Evolutionary conservation across 2,329 filamentous ascomycete species (phyloP).

Genomic region (Trichoderma sp.): DNA sequence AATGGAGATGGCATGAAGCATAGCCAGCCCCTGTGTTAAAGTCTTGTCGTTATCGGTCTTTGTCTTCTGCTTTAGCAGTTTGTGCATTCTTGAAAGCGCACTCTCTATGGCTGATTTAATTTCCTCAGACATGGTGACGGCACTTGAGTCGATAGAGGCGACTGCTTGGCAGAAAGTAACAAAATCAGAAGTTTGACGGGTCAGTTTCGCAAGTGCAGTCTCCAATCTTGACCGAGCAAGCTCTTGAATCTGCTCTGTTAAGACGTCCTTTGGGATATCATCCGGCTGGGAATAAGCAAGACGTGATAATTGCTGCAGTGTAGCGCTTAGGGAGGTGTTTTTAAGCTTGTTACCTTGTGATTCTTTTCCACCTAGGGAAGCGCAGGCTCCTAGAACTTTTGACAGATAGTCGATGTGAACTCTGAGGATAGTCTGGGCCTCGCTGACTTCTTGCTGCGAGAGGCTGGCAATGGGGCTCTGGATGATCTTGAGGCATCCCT

Average conservation of each 20-base stretch:
- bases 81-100: constrained; percentile 57
- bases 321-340: constrained; percentile 42
- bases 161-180: constrained; percentile 58
- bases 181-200: constrained; percentile 58
- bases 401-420: constrained; percentile 60
- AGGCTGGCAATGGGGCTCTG: constrained; percentile 47
- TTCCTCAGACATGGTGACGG: constrained; percentile 59
- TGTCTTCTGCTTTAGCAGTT: constrained; percentile 51
- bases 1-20: constrained; percentile 82
- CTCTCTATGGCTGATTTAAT: constrained; percentile 57
- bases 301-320: constrained; percentile 57
- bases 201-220: constrained; percentile 61
- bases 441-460: constrained; percentile 35
- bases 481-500: constrained; percentile 55
- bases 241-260: constrained; percentile 59
- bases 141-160: constrained; percentile 55
- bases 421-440: constrained; percentile 46
- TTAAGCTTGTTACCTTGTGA: constrained; percentile 38
- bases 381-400: constrained; percentile 51
- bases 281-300: constrained; percentile 58
- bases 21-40: constrained; percentile 67
- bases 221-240: constrained; percentile 60
- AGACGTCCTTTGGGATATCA: constrained; percentile 46
- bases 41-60: constrained; percentile 44
- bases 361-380: constrained; percentile 33